These are phyloP conservation scores for Fusarium nodosum DNA, from an alignment of 2,329 filamentous ascomycete genomes.

Conservation along the genomic window DNA sequence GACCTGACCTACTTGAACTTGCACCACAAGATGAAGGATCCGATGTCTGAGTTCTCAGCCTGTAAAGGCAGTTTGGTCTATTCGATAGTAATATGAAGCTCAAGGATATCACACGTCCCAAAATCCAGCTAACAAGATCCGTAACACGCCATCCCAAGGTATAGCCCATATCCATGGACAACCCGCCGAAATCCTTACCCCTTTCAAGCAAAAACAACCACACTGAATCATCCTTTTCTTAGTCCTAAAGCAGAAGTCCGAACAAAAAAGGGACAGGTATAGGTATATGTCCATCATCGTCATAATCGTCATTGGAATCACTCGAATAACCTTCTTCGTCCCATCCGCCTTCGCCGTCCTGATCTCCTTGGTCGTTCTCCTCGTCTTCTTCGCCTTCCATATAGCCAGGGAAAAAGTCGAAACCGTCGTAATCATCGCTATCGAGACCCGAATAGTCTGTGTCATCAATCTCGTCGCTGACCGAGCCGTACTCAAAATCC, in stretches of 20 bases:
- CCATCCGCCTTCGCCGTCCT: constrained; percentile 18
- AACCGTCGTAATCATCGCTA: constrained; percentile 26
- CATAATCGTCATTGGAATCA: constrained; percentile 45
- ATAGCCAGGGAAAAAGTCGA: constrained; percentile 22
- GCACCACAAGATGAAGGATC: not conserved
- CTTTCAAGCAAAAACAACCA: constrained; percentile 9
- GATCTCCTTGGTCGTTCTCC: constrained; percentile 16
- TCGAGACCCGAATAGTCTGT: constrained; percentile 31
- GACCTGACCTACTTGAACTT: not conserved
- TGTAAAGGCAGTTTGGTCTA: constrained; percentile 10
- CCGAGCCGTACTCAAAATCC: constrained; percentile 33
- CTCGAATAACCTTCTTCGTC: constrained; percentile 23
- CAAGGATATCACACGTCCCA: constrained; percentile 20
- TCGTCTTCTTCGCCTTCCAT: constrained; percentile 30
- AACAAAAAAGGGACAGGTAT: constrained; percentile 42
- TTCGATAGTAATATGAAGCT: constrained; percentile 18
- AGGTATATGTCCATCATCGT: constrained; percentile 29
- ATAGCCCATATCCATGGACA: constrained; percentile 6
- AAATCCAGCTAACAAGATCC: constrained; percentile 22
- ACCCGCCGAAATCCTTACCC: constrained; percentile 5
- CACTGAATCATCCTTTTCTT: constrained; percentile 4
- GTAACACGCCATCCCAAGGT: constrained; percentile 36
- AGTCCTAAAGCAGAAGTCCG: constrained; percentile 42
- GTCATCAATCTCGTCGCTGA: constrained; percentile 38
- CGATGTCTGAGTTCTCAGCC: not conserved